Conservation (phyloP, 805 yeast genomes). For the Lipomyces kockii region DNA sequence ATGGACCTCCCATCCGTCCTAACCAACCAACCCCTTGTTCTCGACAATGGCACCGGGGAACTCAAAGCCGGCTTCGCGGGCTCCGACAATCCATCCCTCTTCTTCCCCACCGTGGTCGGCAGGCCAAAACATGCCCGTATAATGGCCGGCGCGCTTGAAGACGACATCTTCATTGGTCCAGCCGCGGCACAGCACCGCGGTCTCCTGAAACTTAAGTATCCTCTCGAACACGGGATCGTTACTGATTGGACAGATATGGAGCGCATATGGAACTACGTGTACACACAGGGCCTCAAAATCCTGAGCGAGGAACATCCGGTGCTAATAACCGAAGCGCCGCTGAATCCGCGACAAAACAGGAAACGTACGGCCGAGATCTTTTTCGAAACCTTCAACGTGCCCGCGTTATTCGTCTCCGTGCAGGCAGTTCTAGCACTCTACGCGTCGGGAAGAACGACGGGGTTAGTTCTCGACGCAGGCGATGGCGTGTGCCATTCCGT, state of each 20-base stretch:
- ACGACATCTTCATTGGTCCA: conserved; percentile 72
- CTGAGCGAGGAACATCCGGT: conserved; percentile 75
- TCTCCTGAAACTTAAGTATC: conserved; percentile 68
- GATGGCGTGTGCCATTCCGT: conserved; percentile 90
- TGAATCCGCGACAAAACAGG: conserved; percentile 69
- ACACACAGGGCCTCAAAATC: conserved; percentile 60
- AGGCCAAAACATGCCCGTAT: conserved; percentile 80
- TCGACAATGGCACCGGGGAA: conserved; percentile 86
- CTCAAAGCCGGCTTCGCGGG: conserved; percentile 94
- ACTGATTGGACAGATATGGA: conserved; percentile 89
- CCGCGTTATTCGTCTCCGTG: conserved; percentile 72
- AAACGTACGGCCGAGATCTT: conserved; percentile 64
- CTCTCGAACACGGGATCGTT: conserved; percentile 79
- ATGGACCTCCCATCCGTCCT: conserved; percentile 29
- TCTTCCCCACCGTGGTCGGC: conserved; percentile 72
- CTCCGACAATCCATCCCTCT: conserved; percentile 74
- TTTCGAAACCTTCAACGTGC: conserved; percentile 74
- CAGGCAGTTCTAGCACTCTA: conserved; percentile 84
- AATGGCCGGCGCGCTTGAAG: conserved; percentile 73
- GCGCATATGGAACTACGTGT: conserved; percentile 71
- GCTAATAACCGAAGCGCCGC: conserved; percentile 85
- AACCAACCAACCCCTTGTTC: conserved; percentile 71
- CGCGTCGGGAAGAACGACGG: conserved; percentile 89
- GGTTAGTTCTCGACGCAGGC: conserved; percentile 87
- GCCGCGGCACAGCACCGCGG: conserved; percentile 78